Evolutionary conservation across 2,329 filamentous ascomycete species (phyloP), one percentile per base, ranked within the genome.

Genomic region (Saccharata proteae): DNA sequence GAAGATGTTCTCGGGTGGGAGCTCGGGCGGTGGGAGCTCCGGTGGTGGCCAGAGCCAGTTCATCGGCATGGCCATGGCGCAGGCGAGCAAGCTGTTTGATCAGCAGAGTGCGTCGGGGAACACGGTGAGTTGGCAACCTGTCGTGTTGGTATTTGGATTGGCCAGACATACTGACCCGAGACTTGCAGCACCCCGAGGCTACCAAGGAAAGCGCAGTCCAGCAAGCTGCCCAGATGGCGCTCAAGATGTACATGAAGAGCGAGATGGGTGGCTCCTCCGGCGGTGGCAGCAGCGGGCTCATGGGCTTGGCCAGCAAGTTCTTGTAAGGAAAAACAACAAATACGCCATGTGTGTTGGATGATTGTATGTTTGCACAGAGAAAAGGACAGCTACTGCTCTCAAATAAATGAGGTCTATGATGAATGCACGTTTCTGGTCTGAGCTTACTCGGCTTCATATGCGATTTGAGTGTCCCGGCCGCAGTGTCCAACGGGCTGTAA

Each of bases 181-280:
- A 4, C 3, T 6, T 10, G 16, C 26, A 57, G 52, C 38, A 47
- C 16, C 44, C 65, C 15, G 66, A 68, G 16, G 71, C 78, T 4
- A 80, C 72, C 58, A 93, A 93, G 70, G 74, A 93, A 58, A 76
- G 74, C 28, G 83, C 75, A 29, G 64, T 94, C 27, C 74, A 80
- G 51, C 65, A 76, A 54, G 86, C 86, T 3, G 85, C 76, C 2
- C 77, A 93, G 66, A 79, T 82, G 70, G 86, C 85, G 3, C 57
- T 93, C 45, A 85, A 93, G 70, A 80, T 93, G 73, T 93, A 86
- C 57, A 61, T 92, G 64, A 86, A 93, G 71, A 74, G 70, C 44
- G 69, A 84, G 52, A 57, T 56, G 49, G 57, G 62, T 16, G 58
- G 58, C 18, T 45, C 47, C 9, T 69, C 68, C 13, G 56, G 65